Base-by-base conservation (phyloP, 2,329 filamentous ascomycete genomes). In the Colletotrichum eremochloae region DNA sequence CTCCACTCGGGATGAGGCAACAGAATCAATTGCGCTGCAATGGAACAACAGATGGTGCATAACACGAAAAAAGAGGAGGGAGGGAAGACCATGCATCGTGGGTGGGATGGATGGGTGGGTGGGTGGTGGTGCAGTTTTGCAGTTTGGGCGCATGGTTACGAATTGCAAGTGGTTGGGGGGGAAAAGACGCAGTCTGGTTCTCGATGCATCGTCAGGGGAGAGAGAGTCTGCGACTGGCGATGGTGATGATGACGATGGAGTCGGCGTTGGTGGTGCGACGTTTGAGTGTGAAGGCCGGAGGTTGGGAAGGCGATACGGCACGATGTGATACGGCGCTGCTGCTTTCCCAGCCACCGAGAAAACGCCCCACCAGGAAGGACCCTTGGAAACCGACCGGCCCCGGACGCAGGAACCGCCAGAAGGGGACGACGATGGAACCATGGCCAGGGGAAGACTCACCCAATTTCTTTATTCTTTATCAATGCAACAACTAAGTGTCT, bases 271-370 rank as follows among this genome's bases (percentile, higher is more conserved):
- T 20, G 18, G 24, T 36, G 20, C 29, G 38, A 61, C 5, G 44
- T 38, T 18, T 38, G 56, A 20, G 31, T 48, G 42, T 60, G 60
- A 46, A 69, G 55, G 69, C 42, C 56, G 65, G 69, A 72, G 66
- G 61, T 57, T 58, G 68, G 68, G 68, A 63, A 40, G 24, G 48
- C 24, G 48, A 31, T 55, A 52, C 63, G 67, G 50, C 63, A 63
- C 50, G 24, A 24, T 24, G 24, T 24, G 24, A 24, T 24, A 52
- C 63, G 67, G 50, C 63, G 68, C 50, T 57, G 50, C 44, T 68
- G 66, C 69, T 31, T 48, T 65, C 69, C 69, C 69, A 72, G 69
- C 69, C 69, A 72, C 69, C 69, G 31, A 53, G 14, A 50, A 68
- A 63, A n/a, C 46, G 46, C 55, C 33, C 36, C 63, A 36, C 67